These are phyloP conservation scores for Westerdykella aurantiaca DNA, from an alignment of 2,329 filamentous ascomycete species.

Conservation along the genomic window DNA sequence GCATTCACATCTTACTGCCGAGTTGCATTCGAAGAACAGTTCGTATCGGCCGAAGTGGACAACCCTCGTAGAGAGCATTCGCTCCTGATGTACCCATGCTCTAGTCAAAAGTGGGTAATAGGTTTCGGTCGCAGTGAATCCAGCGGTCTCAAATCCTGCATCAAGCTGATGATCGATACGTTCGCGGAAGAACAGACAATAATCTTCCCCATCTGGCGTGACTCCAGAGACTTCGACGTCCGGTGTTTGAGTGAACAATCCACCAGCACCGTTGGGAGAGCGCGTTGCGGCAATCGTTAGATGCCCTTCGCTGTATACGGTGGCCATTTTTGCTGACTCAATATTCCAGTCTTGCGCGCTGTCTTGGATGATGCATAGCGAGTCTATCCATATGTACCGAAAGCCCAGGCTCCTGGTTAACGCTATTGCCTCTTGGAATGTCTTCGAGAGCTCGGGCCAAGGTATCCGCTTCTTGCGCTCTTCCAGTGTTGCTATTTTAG, in stretches of 20 bases:
- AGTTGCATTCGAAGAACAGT: constrained; percentile 13
- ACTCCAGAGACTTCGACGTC: neutral
- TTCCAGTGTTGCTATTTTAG: constrained; percentile 1
- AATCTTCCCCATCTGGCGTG: neutral
- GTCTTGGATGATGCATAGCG: constrained; percentile 2
- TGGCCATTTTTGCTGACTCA: neutral
- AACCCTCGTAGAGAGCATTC: constrained; percentile 7
- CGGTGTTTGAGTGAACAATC: neutral
- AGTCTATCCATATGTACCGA: constrained; percentile 15
- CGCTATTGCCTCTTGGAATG: constrained; percentile 14
- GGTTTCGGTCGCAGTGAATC: neutral
- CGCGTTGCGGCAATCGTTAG: constrained; percentile 1
- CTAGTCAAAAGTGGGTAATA: constrained; percentile 6
- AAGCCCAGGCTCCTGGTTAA: constrained; percentile 10
- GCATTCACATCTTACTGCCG: constrained; percentile 5
- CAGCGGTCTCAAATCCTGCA: neutral
- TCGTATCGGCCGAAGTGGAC: constrained; percentile 9
- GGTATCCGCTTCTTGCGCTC: constrained; percentile 2
- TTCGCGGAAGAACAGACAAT: constrained; percentile 1
- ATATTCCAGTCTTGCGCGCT: neutral
- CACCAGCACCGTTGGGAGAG: neutral
- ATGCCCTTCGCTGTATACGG: neutral
- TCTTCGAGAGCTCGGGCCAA: constrained; percentile 5
- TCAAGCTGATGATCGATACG: constrained; percentile 1
- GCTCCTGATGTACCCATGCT: constrained; percentile 14